phyloP scores from a whole-genome alignment of 2,329 filamentous ascomycete species.

The Dactylellina leptospora region DNA sequence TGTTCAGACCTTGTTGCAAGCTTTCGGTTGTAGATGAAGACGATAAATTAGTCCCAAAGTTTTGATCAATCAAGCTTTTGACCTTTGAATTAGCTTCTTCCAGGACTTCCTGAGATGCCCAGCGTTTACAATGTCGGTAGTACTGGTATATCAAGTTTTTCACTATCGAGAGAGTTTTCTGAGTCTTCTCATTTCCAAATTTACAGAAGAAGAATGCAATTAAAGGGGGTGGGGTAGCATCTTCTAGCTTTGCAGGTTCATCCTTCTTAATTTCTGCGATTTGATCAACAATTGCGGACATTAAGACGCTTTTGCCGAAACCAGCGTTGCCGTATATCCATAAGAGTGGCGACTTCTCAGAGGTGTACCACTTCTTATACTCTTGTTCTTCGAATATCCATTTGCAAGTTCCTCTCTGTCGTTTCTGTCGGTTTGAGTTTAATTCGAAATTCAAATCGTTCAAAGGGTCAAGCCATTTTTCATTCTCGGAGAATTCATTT shows the following conservation, averaged over 20 bases:
- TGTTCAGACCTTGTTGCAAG: not conserved
- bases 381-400: constrained; percentile 43
- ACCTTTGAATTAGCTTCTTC: constrained; percentile 4
- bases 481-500: constrained; percentile 31
- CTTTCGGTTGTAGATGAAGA: not conserved
- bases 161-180: constrained; percentile 33
- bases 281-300: constrained; percentile 6
- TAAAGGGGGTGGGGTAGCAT: not conserved
- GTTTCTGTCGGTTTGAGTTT: constrained; percentile 20
- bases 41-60: not conserved
- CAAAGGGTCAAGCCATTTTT: constrained; percentile 41
- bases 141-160: constrained; percentile 36
- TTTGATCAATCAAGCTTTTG: not conserved
- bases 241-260: constrained; percentile 2
- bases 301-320: constrained; percentile 4
- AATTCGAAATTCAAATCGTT: constrained; percentile 29
- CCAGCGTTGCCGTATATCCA: constrained; percentile 49
- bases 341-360: constrained; percentile 8
- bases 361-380: constrained; percentile 29
- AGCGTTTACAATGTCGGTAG: constrained; percentile 17
- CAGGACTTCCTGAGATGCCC: constrained; percentile 15
- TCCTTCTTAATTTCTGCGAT: constrained; percentile 20
- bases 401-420: constrained; percentile 30
- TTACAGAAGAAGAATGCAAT: constrained; percentile 49
- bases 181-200: constrained; percentile 39